Evolutionary conservation across 2,329 filamentous ascomycete genomes (phyloP).

Genomic region (Fusarium sambucinum): DNA sequence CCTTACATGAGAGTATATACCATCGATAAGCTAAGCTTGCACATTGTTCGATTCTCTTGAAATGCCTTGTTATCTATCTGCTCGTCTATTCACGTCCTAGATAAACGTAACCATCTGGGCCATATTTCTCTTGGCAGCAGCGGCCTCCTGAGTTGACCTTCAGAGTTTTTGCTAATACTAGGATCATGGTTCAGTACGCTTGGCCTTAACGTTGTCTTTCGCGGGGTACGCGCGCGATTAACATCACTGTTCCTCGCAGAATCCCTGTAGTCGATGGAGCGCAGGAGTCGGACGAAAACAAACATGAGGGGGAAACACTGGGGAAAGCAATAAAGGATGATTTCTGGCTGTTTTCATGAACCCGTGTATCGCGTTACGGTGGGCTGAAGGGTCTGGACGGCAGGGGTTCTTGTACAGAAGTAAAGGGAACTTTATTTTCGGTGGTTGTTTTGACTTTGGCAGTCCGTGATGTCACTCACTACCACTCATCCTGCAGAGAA

Average conservation of each 20-base stretch:
- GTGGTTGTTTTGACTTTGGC: conserved; percentile 10
- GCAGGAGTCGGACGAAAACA: conserved; percentile 14
- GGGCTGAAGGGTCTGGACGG: conserved; percentile 6
- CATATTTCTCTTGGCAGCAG: not conserved
- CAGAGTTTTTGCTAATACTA: not conserved
- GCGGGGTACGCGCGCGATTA: conserved; percentile 36
- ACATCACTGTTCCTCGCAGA: conserved; percentile 34
- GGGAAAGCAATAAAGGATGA: conserved; percentile 13
- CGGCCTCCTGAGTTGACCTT: conserved; percentile 11
- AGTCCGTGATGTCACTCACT: conserved; percentile 27
- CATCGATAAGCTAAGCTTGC: conserved; percentile 18
- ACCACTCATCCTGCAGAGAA: conserved; percentile 10
- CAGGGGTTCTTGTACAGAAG: not conserved
- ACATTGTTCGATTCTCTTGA: not conserved
- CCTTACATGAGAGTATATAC: conserved; percentile 6
- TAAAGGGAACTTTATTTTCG: conserved; percentile 2
- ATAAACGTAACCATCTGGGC: conserved; percentile 3
- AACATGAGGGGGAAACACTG: conserved; percentile 23
- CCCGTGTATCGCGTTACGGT: conserved; percentile 12
- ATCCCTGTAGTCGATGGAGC: conserved; percentile 38
- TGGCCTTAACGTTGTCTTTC: conserved; percentile 29
- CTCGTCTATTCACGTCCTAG: not conserved
- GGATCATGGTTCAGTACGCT: conserved; percentile 34
- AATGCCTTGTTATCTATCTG: conserved; percentile 24
- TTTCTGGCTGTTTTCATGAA: not conserved